Conservation (phyloP, 1,284 basidiomycete species). For the Neolentinus lepideus region DNA sequence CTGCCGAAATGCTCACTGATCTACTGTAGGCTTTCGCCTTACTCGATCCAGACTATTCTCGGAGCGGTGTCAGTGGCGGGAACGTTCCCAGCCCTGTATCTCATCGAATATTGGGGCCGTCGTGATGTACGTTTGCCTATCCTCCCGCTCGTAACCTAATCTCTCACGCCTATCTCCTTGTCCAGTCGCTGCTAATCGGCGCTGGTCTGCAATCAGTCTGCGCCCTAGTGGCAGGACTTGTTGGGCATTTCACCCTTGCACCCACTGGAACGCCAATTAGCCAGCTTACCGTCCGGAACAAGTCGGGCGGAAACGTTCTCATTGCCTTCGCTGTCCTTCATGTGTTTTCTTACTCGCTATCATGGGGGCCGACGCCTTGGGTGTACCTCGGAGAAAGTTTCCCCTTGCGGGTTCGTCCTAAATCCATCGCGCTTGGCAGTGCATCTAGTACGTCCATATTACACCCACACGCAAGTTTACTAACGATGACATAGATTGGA, state of each 20-base stretch:
- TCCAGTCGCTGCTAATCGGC: conserved; percentile 61
- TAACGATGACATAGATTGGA: conserved; percentile 30
- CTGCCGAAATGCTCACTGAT: neutral
- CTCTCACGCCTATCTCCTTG: neutral
- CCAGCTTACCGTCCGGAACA: conserved; percentile 46
- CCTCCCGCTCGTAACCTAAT: neutral
- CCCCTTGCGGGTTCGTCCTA: conserved; percentile 69
- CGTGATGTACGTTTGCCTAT: conserved; percentile 33
- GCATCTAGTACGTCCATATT: conserved; percentile 27
- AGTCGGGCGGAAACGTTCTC: conserved; percentile 52
- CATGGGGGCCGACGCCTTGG: conserved; percentile 71
- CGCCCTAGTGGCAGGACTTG: conserved; percentile 62
- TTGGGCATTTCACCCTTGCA: conserved; percentile 62
- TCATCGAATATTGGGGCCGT: conserved; percentile 64
- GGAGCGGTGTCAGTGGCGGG: conserved; percentile 64
- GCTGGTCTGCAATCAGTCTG: conserved; percentile 56
- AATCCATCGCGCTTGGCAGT: conserved; percentile 67
- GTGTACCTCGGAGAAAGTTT: conserved; percentile 54
- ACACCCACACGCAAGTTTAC: neutral
- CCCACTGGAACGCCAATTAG: conserved; percentile 37
- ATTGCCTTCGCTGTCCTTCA: conserved; percentile 76
- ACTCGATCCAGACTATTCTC: conserved; percentile 67
- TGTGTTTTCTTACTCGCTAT: conserved; percentile 61
- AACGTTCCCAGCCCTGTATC: conserved; percentile 56
- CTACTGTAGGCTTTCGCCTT: conserved; percentile 42